These are phyloP conservation scores for Edaphochlamys debaryana DNA, from an alignment of 139 green algal genomes.

Conservation along the genomic window DNA sequence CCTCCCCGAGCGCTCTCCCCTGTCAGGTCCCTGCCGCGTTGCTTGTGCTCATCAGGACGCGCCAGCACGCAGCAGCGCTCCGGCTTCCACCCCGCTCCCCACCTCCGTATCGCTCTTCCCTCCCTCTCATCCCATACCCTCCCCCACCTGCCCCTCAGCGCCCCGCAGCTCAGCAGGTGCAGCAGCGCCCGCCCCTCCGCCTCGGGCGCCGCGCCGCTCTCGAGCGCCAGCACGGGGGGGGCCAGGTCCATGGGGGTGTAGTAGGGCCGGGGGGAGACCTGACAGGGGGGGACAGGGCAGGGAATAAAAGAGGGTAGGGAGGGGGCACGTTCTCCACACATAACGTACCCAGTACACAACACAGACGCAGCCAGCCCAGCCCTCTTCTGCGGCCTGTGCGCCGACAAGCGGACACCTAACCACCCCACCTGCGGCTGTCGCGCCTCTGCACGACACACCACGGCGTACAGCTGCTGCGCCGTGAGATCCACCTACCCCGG, in stretches of 20 bases:
- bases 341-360: too few relatives aligned
- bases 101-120: too few relatives aligned
- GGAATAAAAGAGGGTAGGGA: too few relatives aligned
- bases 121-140: too few relatives aligned
- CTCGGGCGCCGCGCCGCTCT: slow-evolving; percentile 38
- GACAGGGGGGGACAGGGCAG: slow-evolving; percentile 12
- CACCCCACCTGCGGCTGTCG: slow-evolving; percentile 53
- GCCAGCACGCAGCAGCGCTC: too few relatives aligned
- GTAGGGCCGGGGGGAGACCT: slow-evolving; percentile 74
- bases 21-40: too few relatives aligned
- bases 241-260: slow-evolving; percentile 66
- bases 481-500: slow-evolving; percentile 71
- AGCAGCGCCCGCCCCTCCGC: slow-evolving; percentile 52
- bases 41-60: too few relatives aligned
- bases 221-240: slow-evolving; percentile 54
- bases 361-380: background rate
- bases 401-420: too few relatives aligned
- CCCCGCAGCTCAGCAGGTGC: background rate
- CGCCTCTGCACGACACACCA: slow-evolving; percentile 63
- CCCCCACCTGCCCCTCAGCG: slow-evolving; percentile 21
- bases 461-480: slow-evolving; percentile 69
- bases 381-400: too few relatives aligned
- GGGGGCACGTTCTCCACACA: too few relatives aligned
- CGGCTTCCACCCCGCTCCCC: too few relatives aligned
- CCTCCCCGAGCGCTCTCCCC: too few relatives aligned